Evolutionary conservation across 208 protist species (phyloP), one percentile per base, ranked within the genome.

Genomic region (Tritrichomonas musculus): DNA sequence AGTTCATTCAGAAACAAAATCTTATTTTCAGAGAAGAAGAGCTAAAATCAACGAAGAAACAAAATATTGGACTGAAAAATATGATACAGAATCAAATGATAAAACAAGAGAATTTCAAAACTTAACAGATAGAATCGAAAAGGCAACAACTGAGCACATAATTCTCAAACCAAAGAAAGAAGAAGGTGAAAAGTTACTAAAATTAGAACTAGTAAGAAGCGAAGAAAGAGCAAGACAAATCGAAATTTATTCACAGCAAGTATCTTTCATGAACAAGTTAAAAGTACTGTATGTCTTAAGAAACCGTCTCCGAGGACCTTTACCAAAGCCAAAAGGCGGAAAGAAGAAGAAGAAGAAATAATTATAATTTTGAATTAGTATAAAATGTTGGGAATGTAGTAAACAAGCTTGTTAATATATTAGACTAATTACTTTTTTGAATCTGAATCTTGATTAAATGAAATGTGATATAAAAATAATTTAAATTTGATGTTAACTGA

Each of bases 261-360:
- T 14, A 57, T 0, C 39, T 20, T 33, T 88, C 44, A 88, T 88
- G 77, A 39, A 57, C 57, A 88, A 88, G 47, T n/a, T 88, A 11
- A 88, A 88, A 30, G 14, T 88, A 57, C 27, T 88, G 5, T 88
- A 88, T 49, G 14, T 53, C 39, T 50, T 88, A 2, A 44, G 47
- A 13, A n/a, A 44, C 17, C 33, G 47, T n/a, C 33, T 88, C 39
- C 33, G 77, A 88, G 77, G 77, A 22, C 77, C 77, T 33, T 57
- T 88, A 39, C 77, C 77, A 55, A 88, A 88, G 47, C 47, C 77
- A 60, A 88, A 88, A 30, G n/a, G 47, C 17, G 47, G 47, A 17
- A 88, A 30, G 39, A 47, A 47, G 44, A 88, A 88, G 77, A 88
- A 57, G 77, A 88, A 82, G 41, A 50, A 82, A 82, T 33, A n/a